These are phyloP conservation scores for Lichtheimia hyalospora DNA, from an alignment of 371 early-diverging fungal species.

Conservation along the genomic window DNA sequence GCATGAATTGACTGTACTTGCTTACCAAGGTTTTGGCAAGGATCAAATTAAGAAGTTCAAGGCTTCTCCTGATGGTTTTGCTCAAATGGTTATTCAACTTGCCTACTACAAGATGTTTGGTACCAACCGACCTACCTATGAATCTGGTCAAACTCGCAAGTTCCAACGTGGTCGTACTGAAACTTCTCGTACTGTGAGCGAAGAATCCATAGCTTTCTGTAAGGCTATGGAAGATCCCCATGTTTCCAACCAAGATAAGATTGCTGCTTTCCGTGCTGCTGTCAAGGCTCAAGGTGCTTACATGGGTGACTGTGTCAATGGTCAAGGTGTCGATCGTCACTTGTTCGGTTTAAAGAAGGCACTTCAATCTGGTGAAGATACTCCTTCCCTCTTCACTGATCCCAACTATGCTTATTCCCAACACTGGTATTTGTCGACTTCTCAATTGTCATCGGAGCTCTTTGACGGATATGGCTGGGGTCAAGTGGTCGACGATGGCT, in stretches of 20 bases:
- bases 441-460: slow-evolving; percentile 87
- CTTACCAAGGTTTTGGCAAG: slow-evolving; percentile 89
- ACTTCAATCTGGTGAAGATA: slow-evolving; percentile 68
- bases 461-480: slow-evolving; percentile 96
- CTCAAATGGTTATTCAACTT: slow-evolving; percentile 95
- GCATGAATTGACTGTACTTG: slow-evolving; percentile 82
- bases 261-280: slow-evolving; percentile 71
- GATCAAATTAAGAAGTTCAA: slow-evolving; percentile 87
- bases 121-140: slow-evolving; percentile 81
- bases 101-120: slow-evolving; percentile 93
- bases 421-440: slow-evolving; percentile 94
- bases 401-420: slow-evolving; percentile 78
- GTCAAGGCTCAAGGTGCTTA: slow-evolving; percentile 76
- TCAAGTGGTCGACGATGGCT: slow-evolving; percentile 95
- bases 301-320: slow-evolving; percentile 82
- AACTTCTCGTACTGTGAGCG: slow-evolving; percentile 82
- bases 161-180: slow-evolving; percentile 96
- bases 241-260: slow-evolving; percentile 56
- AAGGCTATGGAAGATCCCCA: slow-evolving; percentile 81
- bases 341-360: slow-evolving; percentile 67
- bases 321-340: slow-evolving; percentile 91
- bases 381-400: slow-evolving; percentile 84
- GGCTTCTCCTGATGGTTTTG: slow-evolving; percentile 89
- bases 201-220: slow-evolving; percentile 82
- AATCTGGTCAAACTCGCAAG: slow-evolving; percentile 88